These are phyloP conservation scores for Phytophthora constricta DNA, from an alignment of 352 stramenopile genomes.

Conservation along the genomic window DNA sequence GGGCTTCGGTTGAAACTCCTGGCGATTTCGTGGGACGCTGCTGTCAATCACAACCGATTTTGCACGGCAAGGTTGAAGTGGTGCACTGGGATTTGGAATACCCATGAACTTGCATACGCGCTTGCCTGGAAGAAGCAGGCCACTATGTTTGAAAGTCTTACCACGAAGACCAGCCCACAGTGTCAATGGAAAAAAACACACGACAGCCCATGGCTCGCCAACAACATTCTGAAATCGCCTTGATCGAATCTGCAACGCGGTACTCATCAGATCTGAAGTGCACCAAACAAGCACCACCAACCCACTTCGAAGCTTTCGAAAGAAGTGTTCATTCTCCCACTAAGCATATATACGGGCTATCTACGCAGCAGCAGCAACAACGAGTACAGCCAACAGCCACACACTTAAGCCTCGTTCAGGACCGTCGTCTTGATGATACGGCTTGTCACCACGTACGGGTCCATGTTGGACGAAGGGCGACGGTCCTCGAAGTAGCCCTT, in stretches of 20 bases:
- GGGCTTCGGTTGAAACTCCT: no score
- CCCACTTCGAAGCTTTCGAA: constrained; percentile 14
- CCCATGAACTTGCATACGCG: no score
- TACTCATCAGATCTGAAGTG: background rate
- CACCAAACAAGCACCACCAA: background rate
- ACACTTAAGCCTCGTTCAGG: constrained; percentile 70
- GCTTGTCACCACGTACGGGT: constrained; percentile 97
- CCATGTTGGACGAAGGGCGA: constrained; percentile 97
- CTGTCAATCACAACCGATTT: no score
- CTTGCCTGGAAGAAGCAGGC: no score
- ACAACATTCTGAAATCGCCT: no score
- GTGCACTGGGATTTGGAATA: no score
- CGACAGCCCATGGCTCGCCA: no score
- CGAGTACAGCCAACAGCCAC: background rate
- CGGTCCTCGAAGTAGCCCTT: constrained; percentile 97
- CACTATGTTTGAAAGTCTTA: no score
- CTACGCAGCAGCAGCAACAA: background rate
- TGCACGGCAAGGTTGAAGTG: no score
- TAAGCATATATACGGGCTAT: constrained; percentile 36
- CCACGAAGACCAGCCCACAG: no score
- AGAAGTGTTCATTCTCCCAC: constrained; percentile 19
- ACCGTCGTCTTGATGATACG: constrained; percentile 98
- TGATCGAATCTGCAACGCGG: background rate
- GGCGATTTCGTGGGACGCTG: no score
- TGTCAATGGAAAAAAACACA: no score